phyloP scores from a whole-genome alignment of 2,329 filamentous ascomycete genomes.

The Xylaria sp. region DNA sequence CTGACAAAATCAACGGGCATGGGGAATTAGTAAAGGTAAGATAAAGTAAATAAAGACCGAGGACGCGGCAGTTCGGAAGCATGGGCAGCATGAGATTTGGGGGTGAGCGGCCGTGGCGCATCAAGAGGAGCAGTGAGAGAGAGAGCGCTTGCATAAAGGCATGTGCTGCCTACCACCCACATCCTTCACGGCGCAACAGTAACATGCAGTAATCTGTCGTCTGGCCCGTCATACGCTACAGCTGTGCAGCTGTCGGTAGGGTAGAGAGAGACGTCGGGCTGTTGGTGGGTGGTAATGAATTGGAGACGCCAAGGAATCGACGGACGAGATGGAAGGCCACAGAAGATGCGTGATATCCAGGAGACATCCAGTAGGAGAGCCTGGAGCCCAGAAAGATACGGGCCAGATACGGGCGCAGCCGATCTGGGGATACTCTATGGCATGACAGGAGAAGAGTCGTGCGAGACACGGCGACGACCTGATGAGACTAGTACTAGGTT shows the following conservation, averaged over 20 bases:
- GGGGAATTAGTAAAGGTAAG: constrained; percentile 1
- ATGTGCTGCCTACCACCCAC: neutral
- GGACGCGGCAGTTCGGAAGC: constrained; percentile 31
- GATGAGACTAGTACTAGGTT: neutral
- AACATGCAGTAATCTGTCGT: constrained; percentile 16
- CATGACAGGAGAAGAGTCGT: neutral
- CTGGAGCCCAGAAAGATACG: neutral
- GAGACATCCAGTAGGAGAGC: neutral
- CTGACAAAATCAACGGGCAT: constrained; percentile 28
- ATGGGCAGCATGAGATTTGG: constrained; percentile 22
- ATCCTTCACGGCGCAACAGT: neutral
- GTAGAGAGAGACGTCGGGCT: constrained; percentile 12
- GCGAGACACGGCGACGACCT: neutral
- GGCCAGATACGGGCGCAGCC: neutral
- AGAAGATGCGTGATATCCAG: constrained; percentile 7
- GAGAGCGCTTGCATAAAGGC: constrained; percentile 18
- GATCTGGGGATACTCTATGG: constrained; percentile 1
- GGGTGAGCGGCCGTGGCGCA: constrained; percentile 14
- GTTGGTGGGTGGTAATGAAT: constrained; percentile 28
- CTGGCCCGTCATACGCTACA: constrained; percentile 14
- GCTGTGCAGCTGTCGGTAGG: neutral
- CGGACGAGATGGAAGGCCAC: constrained; percentile 15
- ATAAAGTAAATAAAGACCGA: constrained; percentile 8
- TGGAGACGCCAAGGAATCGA: constrained; percentile 35
- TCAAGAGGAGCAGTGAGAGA: constrained; percentile 26